Evolutionary conservation across 2,329 filamentous ascomycete species (phyloP), one percentile per base, ranked within the genome.

Genomic region (Madurella fahalii): DNA sequence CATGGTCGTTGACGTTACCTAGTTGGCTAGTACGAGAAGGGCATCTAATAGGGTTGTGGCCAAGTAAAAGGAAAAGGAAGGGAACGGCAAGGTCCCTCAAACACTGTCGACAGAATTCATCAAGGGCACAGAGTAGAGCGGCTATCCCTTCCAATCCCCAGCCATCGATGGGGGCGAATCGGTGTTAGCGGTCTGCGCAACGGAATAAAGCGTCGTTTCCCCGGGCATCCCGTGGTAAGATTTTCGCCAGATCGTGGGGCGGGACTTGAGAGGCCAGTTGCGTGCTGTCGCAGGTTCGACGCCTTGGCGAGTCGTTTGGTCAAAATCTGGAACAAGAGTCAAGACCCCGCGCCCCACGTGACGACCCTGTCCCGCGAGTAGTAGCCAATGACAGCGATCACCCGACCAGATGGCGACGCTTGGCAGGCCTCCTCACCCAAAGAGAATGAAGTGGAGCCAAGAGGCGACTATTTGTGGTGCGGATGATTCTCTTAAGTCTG

Each of bases 1-100:
- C 61, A 63, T 63, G 37, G 20, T 31, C 15, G 41, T 48, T 16
- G n/a, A 40, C 25, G 40, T 53, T 30, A 53, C 20, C 57, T 31
- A 4, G 32, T 11, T 25, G 47, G 40, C 8, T 17, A 31, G n/a
- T 31, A 37, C 17, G 25, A 18, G 31, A n/a, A 44, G 40, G 41
- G 30, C 52, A 58, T 53, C 45, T 25, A 25, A 25, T 34, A 9
- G 45, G 4, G 32, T 18, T 40, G 32, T 25, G 4, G 25, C 7
- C 25, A 7, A 42, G 34, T 9, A n/a, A 15, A 41, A 31, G 30
- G 30, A 34, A 25, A 39, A 25, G 9, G 34, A 37, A 15, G 13
- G 17, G 18, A 18, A 30, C 13, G 9, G 11, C 7, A 25, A 7
- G 25, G 25, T 3, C 25, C 25, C 7, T 45, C 34, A 43, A 37